Conservation (phyloP, 2,329 filamentous ascomycete species). For the Calcarisporium arbuscula region DNA sequence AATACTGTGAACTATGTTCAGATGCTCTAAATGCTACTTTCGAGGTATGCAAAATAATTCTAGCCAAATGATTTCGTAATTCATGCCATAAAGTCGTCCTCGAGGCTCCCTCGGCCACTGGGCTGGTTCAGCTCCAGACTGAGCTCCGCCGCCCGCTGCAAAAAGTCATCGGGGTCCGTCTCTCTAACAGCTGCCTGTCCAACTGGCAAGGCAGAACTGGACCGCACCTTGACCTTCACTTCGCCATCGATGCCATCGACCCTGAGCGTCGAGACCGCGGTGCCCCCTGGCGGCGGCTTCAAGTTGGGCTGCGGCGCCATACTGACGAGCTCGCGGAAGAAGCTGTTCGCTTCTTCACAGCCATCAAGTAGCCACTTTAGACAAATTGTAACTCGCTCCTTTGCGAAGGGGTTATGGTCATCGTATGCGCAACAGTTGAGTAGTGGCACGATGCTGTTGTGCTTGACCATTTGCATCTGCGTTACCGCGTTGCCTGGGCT, state of each 20-base stretch:
- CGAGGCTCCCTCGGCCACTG: constrained; percentile 22
- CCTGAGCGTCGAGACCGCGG: constrained; percentile 37
- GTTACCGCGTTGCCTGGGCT: constrained; percentile 65
- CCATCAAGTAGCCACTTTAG: constrained; percentile 78
- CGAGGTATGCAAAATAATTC: neutral
- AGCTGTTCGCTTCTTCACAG: constrained; percentile 65
- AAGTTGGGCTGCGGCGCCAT: constrained; percentile 34
- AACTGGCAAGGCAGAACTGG: constrained; percentile 19
- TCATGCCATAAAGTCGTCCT: constrained; percentile 41
- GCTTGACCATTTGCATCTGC: constrained; percentile 78
- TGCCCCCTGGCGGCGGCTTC: constrained; percentile 25
- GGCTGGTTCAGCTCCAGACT: constrained; percentile 23
- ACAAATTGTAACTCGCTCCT: constrained; percentile 83
- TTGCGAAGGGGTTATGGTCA: constrained; percentile 88
- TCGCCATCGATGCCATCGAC: constrained; percentile 52
- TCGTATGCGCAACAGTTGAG: constrained; percentile 88
- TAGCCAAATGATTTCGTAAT: too few species aligned
- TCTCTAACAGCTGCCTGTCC: constrained; percentile 5
- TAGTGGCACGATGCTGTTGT: constrained; percentile 80
- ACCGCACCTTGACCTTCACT: constrained; percentile 47
- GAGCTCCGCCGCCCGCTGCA: constrained; percentile 36
- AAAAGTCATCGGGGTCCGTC: constrained; percentile 27
- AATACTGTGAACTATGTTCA: too few species aligned
- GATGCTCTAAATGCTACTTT: neutral
- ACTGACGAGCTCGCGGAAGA: constrained; percentile 58